These are phyloP conservation scores for Yarrowia galli DNA, from an alignment of 1,139 yeast species.

Conservation along the genomic window DNA sequence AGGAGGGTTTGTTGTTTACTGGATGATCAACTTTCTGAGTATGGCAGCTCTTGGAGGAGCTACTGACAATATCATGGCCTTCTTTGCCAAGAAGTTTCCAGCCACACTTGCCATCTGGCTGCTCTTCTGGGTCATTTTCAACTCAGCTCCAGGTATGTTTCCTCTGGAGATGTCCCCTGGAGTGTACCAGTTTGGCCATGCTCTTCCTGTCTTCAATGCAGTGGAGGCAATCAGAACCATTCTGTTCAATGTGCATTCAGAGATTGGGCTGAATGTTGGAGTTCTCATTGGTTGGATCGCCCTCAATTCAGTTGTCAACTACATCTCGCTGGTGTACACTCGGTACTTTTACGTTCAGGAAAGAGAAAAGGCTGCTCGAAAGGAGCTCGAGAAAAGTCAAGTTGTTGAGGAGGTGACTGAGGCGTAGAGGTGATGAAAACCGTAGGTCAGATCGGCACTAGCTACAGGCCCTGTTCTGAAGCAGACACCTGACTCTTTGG, in stretches of 20 bases:
- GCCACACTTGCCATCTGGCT: constrained; percentile 69
- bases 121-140: constrained; percentile 64
- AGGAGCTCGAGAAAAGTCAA: constrained; percentile 22
- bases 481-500: too few relatives aligned
- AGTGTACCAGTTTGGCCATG: constrained; percentile 70
- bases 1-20: constrained; percentile 68
- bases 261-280: constrained; percentile 66
- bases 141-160: constrained; percentile 67
- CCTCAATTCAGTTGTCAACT: constrained; percentile 52
- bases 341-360: constrained; percentile 16
- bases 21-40: constrained; percentile 67
- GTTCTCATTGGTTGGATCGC: constrained; percentile 66
- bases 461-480: too few relatives aligned
- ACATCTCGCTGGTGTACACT: constrained; percentile 10
- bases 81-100: constrained; percentile 57
- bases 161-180: constrained; percentile 62
- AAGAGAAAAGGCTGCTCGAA: constrained; percentile 9
- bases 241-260: constrained; percentile 63
- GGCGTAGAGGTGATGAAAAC: too few relatives aligned
- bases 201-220: constrained; percentile 68
- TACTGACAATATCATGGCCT: constrained; percentile 63
- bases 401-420: background rate
- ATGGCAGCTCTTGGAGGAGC: constrained; percentile 70
- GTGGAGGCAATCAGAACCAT: constrained; percentile 64
- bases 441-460: too few relatives aligned